Conservation (phyloP, 2,329 filamentous ascomycete genomes). For the Sporothrix pallida region DNA sequence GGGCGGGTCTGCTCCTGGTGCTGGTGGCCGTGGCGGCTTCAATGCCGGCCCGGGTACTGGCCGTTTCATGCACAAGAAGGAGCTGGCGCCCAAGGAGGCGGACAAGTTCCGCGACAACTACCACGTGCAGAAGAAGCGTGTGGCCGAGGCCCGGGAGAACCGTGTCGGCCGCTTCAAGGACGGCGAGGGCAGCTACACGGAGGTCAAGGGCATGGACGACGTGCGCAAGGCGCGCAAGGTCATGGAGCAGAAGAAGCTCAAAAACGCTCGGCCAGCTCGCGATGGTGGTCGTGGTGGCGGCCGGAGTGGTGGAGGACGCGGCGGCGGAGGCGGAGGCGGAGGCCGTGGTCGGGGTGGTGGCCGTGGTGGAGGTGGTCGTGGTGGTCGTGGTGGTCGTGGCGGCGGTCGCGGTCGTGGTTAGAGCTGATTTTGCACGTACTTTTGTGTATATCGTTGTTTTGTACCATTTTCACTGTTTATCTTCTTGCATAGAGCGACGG, state of each 20-base stretch:
- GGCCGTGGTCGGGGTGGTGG: constrained; percentile 24
- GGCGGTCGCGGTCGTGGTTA: constrained; percentile 27
- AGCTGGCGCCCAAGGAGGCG: constrained; percentile 88
- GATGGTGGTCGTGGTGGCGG: constrained; percentile 30
- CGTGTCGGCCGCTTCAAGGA: constrained; percentile 75
- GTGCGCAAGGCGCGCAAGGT: constrained; percentile 81
- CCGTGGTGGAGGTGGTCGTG: constrained; percentile 15
- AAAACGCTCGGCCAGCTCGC: constrained; percentile 77
- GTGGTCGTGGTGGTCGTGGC: constrained; percentile 24
- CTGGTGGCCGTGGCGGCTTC: constrained; percentile 40
- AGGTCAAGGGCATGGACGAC: constrained; percentile 82
- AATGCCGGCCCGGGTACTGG: constrained; percentile 48
- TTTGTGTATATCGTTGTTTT: neutral
- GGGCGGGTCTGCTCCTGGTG: constrained; percentile 14
- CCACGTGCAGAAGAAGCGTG: constrained; percentile 85
- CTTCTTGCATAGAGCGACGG: constrained; percentile 26
- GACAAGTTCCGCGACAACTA: constrained; percentile 94
- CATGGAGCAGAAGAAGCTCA: constrained; percentile 77
- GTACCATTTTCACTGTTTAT: constrained; percentile 4
- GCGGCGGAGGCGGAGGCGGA: constrained; percentile 22
- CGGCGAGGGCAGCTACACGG: constrained; percentile 72
- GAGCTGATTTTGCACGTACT: neutral
- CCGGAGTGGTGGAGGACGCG: constrained; percentile 1
- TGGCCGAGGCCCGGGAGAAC: constrained; percentile 86
- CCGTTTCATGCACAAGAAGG: constrained; percentile 83